phyloP scores from a whole-genome alignment of 2,329 filamentous ascomycete genomes.

The Sclerotiophoma versabilis region DNA sequence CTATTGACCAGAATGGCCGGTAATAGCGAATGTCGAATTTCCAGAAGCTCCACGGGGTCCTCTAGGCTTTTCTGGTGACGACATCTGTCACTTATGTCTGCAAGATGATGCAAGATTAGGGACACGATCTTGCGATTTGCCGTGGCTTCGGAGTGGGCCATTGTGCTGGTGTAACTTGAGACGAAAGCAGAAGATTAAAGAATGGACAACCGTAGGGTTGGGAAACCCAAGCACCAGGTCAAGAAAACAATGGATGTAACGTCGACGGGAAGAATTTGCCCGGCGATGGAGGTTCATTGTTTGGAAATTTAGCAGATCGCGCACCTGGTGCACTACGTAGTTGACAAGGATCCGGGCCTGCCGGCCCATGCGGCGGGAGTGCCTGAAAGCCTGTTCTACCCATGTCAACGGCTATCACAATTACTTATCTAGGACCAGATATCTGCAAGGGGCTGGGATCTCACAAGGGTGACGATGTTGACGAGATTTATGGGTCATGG shows the following conservation, averaged over 20 bases:
- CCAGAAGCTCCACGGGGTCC: constrained; percentile 42
- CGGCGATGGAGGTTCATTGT: constrained; percentile 4
- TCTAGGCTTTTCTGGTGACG: constrained; percentile 42
- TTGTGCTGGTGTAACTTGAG: constrained; percentile 19
- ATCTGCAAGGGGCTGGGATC: constrained; percentile 7
- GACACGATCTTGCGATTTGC: constrained; percentile 37
- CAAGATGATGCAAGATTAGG: constrained; percentile 37
- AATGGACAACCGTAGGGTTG: constrained; percentile 16
- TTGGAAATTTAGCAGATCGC: constrained; percentile 7
- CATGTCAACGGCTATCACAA: constrained; percentile 22
- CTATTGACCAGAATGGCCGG: constrained; percentile 42
- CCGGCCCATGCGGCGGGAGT: constrained; percentile 16
- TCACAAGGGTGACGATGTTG: constrained; percentile 7
- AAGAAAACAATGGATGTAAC: constrained; percentile 16
- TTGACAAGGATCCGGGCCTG: constrained; percentile 17
- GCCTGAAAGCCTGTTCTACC: constrained; percentile 21
- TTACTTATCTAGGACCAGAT: not conserved
- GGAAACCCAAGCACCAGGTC: constrained; percentile 15
- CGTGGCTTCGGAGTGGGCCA: constrained; percentile 34
- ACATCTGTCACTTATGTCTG: constrained; percentile 41
- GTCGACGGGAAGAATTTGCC: constrained; percentile 4
- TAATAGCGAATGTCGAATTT: constrained; percentile 44
- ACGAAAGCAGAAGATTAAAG: constrained; percentile 11
- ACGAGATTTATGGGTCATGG: not conserved
- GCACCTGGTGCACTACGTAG: constrained; percentile 15